phyloP scores from a whole-genome alignment of 495 filamentous ascomycete genomes.

The Halenospora varia region DNA sequence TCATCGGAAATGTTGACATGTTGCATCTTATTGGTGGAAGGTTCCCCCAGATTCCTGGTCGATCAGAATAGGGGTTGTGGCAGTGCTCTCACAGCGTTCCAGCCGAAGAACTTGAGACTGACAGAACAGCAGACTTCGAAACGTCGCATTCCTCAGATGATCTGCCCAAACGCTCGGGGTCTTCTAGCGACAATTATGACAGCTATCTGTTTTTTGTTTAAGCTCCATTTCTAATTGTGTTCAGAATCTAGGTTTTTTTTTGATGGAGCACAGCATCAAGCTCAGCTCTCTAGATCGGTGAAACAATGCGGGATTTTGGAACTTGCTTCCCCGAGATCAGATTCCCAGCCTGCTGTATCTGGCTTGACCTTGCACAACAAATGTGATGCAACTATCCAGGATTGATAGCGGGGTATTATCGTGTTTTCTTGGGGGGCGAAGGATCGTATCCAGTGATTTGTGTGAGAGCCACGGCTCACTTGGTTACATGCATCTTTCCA shows the following conservation, averaged over 20 bases:
- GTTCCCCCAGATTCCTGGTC: background rate
- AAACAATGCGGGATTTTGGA: background rate
- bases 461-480: background rate
- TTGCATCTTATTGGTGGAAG: background rate
- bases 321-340: background rate
- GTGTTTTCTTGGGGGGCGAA: background rate
- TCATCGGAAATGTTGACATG: background rate
- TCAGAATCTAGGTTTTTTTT: background rate
- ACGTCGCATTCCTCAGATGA: background rate
- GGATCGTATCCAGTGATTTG: background rate
- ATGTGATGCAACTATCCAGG: background rate
- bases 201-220: background rate
- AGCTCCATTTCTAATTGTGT: background rate
- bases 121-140: background rate
- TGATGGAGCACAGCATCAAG: background rate
- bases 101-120: background rate
- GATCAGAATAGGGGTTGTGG: background rate
- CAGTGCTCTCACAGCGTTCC: background rate
- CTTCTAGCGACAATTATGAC: background rate
- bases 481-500: background rate
- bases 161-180: background rate
- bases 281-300: background rate
- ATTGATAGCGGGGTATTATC: background rate
- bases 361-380: background rate
- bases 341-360: background rate